Evolutionary conservation across 2,329 filamentous ascomycete genomes (phyloP).

Genomic region (Aspergillus latus): DNA sequence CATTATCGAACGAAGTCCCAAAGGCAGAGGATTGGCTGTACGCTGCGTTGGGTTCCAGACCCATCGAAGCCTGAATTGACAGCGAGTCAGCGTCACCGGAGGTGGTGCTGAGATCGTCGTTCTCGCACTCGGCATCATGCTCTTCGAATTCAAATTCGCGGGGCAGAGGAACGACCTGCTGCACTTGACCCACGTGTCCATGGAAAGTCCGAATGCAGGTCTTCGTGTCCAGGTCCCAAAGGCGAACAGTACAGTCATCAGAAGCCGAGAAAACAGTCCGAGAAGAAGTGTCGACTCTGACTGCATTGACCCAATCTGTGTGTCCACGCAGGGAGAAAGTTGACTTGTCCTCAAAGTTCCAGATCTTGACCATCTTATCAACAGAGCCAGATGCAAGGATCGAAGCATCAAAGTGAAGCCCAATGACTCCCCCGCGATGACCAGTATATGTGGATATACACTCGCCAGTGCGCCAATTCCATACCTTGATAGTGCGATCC

Average conservation of each 20-base stretch:
- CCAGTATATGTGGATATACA: constrained; percentile 78
- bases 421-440: constrained; percentile 80
- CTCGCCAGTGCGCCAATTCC: constrained; percentile 93
- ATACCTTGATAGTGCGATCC: constrained; percentile 84
- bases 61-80: constrained; percentile 26
- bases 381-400: constrained; percentile 85
- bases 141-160: constrained; percentile 88
- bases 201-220: constrained; percentile 74
- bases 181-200: constrained; percentile 92
- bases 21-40: constrained; percentile 55
- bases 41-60: constrained; percentile 25
- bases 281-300: constrained; percentile 77
- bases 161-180: constrained; percentile 83
- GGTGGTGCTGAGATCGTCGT: constrained; percentile 51
- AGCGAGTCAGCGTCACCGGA: constrained; percentile 32
- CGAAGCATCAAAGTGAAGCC: constrained; percentile 81
- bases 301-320: constrained; percentile 94
- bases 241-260: constrained; percentile 84
- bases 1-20: constrained; percentile 61
- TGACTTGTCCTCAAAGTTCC: constrained; percentile 83
- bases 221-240: constrained; percentile 90
- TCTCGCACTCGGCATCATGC: constrained; percentile 56
- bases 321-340: constrained; percentile 81
- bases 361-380: constrained; percentile 86
- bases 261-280: constrained; percentile 89